Conservation (phyloP, 2,329 filamentous ascomycete genomes). For the Colletotrichum sp. region DNA sequence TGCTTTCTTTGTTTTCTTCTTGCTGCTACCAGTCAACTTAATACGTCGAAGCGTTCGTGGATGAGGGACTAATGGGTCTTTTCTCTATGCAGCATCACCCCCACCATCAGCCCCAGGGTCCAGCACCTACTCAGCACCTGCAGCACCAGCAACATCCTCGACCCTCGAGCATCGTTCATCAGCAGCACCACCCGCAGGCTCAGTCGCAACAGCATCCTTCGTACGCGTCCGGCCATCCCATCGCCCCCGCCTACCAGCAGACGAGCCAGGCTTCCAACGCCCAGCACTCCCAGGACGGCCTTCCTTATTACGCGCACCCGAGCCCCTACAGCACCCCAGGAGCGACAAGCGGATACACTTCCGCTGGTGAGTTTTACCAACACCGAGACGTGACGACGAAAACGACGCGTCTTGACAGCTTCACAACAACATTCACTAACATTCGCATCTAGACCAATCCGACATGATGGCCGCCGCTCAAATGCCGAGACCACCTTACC, state of each 20-base stretch:
- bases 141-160: constrained; percentile 73
- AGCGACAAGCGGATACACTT: constrained; percentile 82
- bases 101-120: constrained; percentile 76
- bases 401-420: not conserved
- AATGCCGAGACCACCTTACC: constrained; percentile 81
- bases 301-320: constrained; percentile 79
- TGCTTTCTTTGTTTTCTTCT: constrained; percentile 40
- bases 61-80: constrained; percentile 60
- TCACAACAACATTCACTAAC: constrained; percentile 20
- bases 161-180: constrained; percentile 75
- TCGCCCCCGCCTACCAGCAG: constrained; percentile 72
- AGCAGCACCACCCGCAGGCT: constrained; percentile 72
- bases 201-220: constrained; percentile 66
- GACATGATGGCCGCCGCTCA: constrained; percentile 71
- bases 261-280: constrained; percentile 65
- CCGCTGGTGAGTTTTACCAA: constrained; percentile 70
- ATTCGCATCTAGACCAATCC: constrained; percentile 52
- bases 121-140: constrained; percentile 68
- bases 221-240: constrained; percentile 71
- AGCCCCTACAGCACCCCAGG: constrained; percentile 85
- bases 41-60: constrained; percentile 35
- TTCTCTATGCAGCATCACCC: constrained; percentile 77
- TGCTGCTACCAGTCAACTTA: constrained; percentile 20
- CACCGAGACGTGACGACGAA: not conserved
- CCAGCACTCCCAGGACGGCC: constrained; percentile 67